A percentile compares a stretch with the other conserved stretches of the same genome.
phyloP scores from a whole-genome alignment of 139 green algal species.

The Limnomonas spitsbergensis region DNA sequence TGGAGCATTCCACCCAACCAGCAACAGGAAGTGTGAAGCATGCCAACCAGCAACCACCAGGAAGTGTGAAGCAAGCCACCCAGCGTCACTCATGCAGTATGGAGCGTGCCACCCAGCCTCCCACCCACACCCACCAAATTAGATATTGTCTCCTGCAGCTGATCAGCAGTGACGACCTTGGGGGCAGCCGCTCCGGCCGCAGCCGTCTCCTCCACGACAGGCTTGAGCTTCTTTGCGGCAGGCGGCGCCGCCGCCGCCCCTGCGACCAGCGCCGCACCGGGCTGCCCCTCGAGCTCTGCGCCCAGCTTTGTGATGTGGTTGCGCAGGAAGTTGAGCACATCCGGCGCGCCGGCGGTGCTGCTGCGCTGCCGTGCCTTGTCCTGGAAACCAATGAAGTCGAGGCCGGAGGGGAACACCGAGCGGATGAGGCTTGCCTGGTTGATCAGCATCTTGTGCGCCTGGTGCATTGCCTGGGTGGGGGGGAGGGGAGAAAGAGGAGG shows the following conservation, averaged over 20 bases:
- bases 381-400: neutral
- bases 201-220: no score
- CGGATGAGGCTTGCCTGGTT: constrained; percentile 15
- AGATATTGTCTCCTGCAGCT: neutral
- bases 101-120: no score
- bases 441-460: constrained; percentile 30
- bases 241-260: no score
- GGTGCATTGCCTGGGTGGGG: constrained; percentile 21
- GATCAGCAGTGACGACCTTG: neutral
- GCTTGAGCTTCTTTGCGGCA: neutral
- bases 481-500: no score
- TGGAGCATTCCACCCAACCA: no score
- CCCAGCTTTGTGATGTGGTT: constrained; percentile 27
- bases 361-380: constrained; percentile 5
- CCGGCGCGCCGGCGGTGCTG: constrained; percentile 26
- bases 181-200: neutral
- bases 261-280: neutral
- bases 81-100: no score
- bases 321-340: constrained; percentile 32
- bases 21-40: no score
- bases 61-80: no score
- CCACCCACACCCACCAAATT: neutral
- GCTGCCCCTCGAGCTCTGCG: constrained; percentile 22
- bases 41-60: no score
- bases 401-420: constrained; percentile 16